These are phyloP conservation scores for Corchorus olitorius DNA, from an alignment of 345 rosid species.

Conservation along the genomic window DNA sequence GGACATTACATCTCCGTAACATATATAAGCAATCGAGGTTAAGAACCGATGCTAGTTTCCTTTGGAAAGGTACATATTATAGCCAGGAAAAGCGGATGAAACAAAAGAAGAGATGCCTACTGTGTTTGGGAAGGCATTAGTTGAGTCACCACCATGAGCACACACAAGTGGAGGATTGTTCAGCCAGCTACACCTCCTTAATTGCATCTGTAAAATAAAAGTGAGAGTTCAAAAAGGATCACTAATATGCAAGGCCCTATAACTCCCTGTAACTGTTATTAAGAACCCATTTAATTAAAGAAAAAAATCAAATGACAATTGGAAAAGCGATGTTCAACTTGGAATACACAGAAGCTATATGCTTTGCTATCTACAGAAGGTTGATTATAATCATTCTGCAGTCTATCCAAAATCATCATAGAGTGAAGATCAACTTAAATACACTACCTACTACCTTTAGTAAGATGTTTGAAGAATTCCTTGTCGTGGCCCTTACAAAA, in stretches of 20 bases:
- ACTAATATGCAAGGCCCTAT: background rate
- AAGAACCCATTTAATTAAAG: background rate
- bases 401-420: too few species aligned
- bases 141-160: constrained; percentile 97
- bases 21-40: constrained; percentile 1
- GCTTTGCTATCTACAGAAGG: too few species aligned
- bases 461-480: too few species aligned
- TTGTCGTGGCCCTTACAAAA: too few species aligned
- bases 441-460: too few species aligned
- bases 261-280: background rate
- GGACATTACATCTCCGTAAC: constrained; percentile 1
- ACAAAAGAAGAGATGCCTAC: constrained; percentile 35
- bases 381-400: too few species aligned
- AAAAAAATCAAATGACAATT: background rate
- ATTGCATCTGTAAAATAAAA: constrained; percentile 40
- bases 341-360: too few species aligned
- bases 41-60: background rate
- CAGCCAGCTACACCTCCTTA: constrained; percentile 75
- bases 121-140: constrained; percentile 79
- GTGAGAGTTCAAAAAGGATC: too few species aligned
- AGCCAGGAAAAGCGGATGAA: background rate
- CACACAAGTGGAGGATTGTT: constrained; percentile 88
- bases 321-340: too few species aligned
- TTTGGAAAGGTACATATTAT: constrained; percentile 1
- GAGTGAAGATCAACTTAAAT: too few species aligned